Evolutionary conservation across 1,284 basidiomycete species (phyloP).

Genomic region (Austroboletus olivaceoglutinosus): DNA sequence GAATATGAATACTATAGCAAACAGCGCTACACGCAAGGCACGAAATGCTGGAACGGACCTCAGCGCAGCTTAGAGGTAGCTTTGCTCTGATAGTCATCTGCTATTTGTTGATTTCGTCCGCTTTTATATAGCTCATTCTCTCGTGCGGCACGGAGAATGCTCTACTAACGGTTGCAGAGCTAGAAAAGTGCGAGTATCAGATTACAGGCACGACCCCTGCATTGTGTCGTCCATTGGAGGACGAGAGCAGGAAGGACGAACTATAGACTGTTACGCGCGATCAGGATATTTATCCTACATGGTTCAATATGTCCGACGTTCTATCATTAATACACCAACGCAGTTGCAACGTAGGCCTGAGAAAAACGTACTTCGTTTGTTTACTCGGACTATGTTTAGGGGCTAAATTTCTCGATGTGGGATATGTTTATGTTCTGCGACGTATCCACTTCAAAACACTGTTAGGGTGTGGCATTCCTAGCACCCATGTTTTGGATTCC

Average conservation of each 20-base stretch:
- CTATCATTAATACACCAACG: no score
- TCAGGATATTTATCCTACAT: slow-evolving; percentile 3
- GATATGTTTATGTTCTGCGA: no score
- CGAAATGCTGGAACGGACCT: slow-evolving; percentile 97
- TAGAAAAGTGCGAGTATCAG: slow-evolving; percentile 97
- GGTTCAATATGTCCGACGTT: no score
- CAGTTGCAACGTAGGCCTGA: no score
- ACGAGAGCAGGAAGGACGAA: slow-evolving; percentile 48
- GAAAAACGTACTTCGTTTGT: no score
- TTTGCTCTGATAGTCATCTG: slow-evolving; percentile 16
- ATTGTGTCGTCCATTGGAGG: slow-evolving; percentile 72
- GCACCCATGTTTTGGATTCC: not conserved
- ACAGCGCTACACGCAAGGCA: slow-evolving; percentile 80
- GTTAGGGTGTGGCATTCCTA: not conserved
- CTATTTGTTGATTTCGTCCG: slow-evolving; percentile 2
- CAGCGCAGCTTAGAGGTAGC: slow-evolving; percentile 73
- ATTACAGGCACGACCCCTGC: slow-evolving; percentile 88
- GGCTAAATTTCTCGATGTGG: no score
- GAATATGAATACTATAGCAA: slow-evolving; percentile 75
- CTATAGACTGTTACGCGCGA: slow-evolving; percentile 39
- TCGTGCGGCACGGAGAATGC: slow-evolving; percentile 86
- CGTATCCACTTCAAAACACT: not conserved
- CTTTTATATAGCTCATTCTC: slow-evolving; percentile 73
- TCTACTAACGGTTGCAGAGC: slow-evolving; percentile 80
- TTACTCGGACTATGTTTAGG: no score